Evolutionary conservation across 108 stramenopile genomes (phyloP), one percentile per base, ranked within the genome.

Genomic region (Asterionellopsis glacialis): DNA sequence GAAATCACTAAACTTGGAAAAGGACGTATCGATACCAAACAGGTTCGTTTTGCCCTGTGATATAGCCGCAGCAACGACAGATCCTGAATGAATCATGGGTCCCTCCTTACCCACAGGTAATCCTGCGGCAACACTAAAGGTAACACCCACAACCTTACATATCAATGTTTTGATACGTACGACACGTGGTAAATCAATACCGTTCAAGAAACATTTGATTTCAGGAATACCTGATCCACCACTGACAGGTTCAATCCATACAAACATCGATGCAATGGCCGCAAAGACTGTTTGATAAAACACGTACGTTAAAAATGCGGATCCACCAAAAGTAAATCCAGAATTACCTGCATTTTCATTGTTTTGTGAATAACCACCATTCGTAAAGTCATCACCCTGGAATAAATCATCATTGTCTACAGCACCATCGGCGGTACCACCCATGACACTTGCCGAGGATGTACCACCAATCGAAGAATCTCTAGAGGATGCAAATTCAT

Each of bases 91-190:
- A 23, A 97, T 88, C 96, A 97, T 96, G 16, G 94, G 97, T 2
- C 96, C 98, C 72, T 99, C 98, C 71, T 97, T 98, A 55, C 98
- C 98, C 15, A 96, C 93, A 0, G 96, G 96, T 39, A 99, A 72
- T 9, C 95, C 96, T 15, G 85, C 90, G 6, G 91, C 86, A 11
- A 97, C 97, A 18, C 88, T 77, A 55, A 98, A 97, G 15, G 92
- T 83, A 2, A 98, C 94, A 50, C 98, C 97, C 11, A 96, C 50
- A 11, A 94, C 94, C 72, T 96, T 97, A 54, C 94, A 94, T 22
- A 96, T 57, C 48, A 99, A 63, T 4, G 98, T 99, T 71, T 93
- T 94, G 73, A 96, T 71, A 1, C 88, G 78, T 9, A 97, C 91
- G 49, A 96, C 77, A 10, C 91, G 77, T 1, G 93, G 93, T 4